These are phyloP conservation scores for Nicotiana undulata DNA, from an alignment of 257 asterid species.

Conservation along the genomic window DNA sequence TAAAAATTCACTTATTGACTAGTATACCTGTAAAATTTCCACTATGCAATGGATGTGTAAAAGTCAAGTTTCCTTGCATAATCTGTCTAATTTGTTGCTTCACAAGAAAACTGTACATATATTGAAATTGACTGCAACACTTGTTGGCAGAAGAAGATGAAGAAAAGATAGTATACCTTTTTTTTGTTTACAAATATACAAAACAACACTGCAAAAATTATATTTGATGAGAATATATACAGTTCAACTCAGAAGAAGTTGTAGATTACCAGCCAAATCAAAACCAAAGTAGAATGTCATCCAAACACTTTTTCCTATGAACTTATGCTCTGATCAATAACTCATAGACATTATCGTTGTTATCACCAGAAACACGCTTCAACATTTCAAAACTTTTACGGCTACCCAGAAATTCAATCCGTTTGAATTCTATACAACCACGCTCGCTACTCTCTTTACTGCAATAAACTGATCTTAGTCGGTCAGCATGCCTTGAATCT, in stretches of 20 bases:
- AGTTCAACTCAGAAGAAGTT: not conserved
- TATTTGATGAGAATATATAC: not conserved
- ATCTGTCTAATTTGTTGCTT: too few species aligned
- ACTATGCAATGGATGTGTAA: too few species aligned
- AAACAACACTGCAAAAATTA: not conserved
- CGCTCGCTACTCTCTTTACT: slow-evolving; percentile 38
- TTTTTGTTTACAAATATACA: not conserved
- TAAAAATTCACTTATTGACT: too few species aligned
- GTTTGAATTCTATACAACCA: slow-evolving; percentile 37
- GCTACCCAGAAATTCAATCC: slow-evolving; percentile 84
- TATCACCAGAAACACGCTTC: slow-evolving; percentile 79
- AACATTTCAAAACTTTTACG: slow-evolving; percentile 90
- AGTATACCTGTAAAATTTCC: too few species aligned
- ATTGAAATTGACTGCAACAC: too few species aligned
- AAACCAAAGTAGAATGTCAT: not conserved
- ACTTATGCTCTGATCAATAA: slow-evolving; percentile 65
- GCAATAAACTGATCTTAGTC: slow-evolving; percentile 54
- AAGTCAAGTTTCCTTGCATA: too few species aligned
- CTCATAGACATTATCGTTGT: slow-evolving; percentile 66
- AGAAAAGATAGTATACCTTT: too few species aligned
- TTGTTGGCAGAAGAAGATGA: too few species aligned
- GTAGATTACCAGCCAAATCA: not conserved
- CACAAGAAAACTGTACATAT: too few species aligned
- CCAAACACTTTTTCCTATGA: not conserved
- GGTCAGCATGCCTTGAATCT: slow-evolving; percentile 85